Evolutionary conservation across 495 filamentous ascomycete species (phyloP).

Genomic region (Aspergillus affinis): DNA sequence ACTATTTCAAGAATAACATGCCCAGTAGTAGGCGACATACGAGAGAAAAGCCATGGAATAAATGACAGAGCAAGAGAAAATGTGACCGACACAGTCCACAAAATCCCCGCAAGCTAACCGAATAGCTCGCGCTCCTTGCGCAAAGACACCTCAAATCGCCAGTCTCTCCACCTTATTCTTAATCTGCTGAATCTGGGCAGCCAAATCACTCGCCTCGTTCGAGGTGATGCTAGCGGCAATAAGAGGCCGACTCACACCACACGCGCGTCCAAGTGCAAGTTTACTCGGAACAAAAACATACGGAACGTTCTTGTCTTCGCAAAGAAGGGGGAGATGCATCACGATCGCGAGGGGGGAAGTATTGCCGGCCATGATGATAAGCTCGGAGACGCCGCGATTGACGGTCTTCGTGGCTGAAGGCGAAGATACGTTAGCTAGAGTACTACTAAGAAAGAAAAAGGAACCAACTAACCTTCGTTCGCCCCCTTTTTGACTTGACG

Average conservation of each 20-base stretch:
- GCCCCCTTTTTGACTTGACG: conserved; percentile 81
- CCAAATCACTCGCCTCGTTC: conserved; percentile 84
- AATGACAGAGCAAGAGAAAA: no score
- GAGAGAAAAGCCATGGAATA: no score
- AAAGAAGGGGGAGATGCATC: conserved; percentile 82
- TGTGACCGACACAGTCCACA: no score
- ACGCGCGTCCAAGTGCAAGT: conserved; percentile 68
- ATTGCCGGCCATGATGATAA: conserved; percentile 83
- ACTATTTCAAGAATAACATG: no score
- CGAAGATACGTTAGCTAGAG: no score
- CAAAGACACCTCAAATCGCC: neutral
- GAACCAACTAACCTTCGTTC: conserved; percentile 34
- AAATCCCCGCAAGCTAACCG: no score
- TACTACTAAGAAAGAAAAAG: no score
- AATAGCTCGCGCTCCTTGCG: no score
- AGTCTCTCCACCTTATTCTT: conserved; percentile 94
- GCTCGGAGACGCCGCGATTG: conserved; percentile 79
- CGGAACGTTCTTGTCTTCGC: conserved; percentile 77
- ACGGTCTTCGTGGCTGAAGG: conserved; percentile 77
- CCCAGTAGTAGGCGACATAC: no score
- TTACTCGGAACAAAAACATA: conserved; percentile 57
- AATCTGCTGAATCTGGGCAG: conserved; percentile 72
- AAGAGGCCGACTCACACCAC: conserved; percentile 75
- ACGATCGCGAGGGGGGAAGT: conserved; percentile 79
- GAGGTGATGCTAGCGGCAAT: conserved; percentile 82